Conservation (phyloP, 768 basidiomycete genomes). For the Dentipellis fragilis region DNA sequence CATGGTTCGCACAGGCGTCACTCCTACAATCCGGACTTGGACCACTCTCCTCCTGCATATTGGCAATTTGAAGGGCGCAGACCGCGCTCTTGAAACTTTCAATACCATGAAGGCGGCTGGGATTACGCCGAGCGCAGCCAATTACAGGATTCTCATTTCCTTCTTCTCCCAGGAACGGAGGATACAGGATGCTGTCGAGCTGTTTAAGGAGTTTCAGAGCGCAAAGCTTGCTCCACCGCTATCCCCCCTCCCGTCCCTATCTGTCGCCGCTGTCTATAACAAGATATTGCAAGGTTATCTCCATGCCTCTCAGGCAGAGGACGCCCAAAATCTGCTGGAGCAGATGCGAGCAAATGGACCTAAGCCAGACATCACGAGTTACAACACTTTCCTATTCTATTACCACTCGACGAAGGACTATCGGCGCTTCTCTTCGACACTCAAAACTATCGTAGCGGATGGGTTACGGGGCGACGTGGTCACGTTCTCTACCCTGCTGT, state of each 20-base stretch:
- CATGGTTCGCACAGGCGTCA: constrained; percentile 37
- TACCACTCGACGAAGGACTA: constrained; percentile 57
- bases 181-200: constrained; percentile 38
- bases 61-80: constrained; percentile 36
- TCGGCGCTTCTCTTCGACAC: constrained; percentile 41
- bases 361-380: constrained; percentile 60
- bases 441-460: constrained; percentile 46
- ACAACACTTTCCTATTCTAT: constrained; percentile 72
- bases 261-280: constrained; percentile 42
- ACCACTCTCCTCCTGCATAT: constrained; percentile 61
- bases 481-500: constrained; percentile 82
- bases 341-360: constrained; percentile 39
- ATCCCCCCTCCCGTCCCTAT: constrained; percentile 15
- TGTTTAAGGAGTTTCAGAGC: constrained; percentile 40
- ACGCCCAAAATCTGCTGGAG: constrained; percentile 29
- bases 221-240: background rate
- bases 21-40: constrained; percentile 55
- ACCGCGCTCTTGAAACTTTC: constrained; percentile 54
- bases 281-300: constrained; percentile 67
- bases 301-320: constrained; percentile 18
- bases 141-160: constrained; percentile 65
- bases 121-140: constrained; percentile 46
- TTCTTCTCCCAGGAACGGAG: constrained; percentile 43
- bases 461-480: constrained; percentile 65
- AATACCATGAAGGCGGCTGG: constrained; percentile 46